Evolutionary conservation across 371 early-diverging fungal genomes (phyloP), one percentile per base, ranked within the genome.

Genomic region (Mortierella sp.): DNA sequence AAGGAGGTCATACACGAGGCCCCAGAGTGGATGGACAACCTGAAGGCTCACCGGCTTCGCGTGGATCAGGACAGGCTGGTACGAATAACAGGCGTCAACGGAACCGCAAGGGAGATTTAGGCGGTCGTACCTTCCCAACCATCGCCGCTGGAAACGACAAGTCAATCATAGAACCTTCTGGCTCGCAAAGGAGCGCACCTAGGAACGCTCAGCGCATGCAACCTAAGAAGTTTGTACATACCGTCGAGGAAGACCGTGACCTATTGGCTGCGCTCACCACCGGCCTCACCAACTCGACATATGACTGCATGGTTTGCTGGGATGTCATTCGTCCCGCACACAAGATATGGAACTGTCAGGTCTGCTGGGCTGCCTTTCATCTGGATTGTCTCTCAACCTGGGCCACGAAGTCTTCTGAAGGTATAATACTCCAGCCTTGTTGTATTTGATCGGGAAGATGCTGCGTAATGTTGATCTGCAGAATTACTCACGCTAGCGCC

Each of bases 301-400:
- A 97, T 87, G 97, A 98, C 76, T 98, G 98, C 89, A 96, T 97
- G 98, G 93, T 98, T 28, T 98, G 98, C 89, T 96, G 94, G 91
- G 98, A 98, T 82, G 83, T 86, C 26, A 91, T 98, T 48, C 90
- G 91, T 69, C 89, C 89, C 13, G 90, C 90, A 2, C 92, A 96
- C 83, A 88, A 87, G 54, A 92, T 92, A 4, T 98, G 98, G 98
- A 91, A 91, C 71, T 98, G 98, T 88, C 89, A 92, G 83, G 88
- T 89, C 40, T 98, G 98, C 88, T 97, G 94, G 93, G 96, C 95
- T 28, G 93, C 96, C 13, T 97, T 97, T 79, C 98, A 98, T 85
- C 88, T 97, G 43, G 85, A 90, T 13, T 96, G 96, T 87, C 89
- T 95, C 46, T 88, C 93, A 77, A 93, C 91, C 77, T 96, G 96